These are phyloP conservation scores for Kwoniella shandongensis DNA, from an alignment of 768 basidiomycete species.

Conservation along the genomic window DNA sequence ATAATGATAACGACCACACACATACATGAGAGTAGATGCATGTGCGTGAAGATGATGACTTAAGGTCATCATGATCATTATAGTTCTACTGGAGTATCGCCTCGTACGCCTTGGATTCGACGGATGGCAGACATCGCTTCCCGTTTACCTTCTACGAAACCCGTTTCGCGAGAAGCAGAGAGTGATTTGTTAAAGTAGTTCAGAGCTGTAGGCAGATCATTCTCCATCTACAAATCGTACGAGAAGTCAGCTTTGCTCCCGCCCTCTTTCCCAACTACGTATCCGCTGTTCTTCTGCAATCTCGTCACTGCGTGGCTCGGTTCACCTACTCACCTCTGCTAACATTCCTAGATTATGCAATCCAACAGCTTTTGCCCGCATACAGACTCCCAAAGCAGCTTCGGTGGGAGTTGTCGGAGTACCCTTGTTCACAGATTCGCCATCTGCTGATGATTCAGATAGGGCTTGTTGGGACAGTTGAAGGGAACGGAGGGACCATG, in stretches of 20 bases:
- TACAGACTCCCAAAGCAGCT: constrained; percentile 31
- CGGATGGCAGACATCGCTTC: constrained; percentile 45
- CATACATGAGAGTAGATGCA: no score
- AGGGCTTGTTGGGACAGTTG: constrained; percentile 42
- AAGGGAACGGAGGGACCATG: constrained; percentile 46
- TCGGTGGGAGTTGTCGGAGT: constrained; percentile 3
- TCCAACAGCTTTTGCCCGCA: constrained; percentile 37
- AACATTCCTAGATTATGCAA: constrained; percentile 50
- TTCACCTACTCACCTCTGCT: constrained; percentile 51
- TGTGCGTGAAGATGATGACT: background rate
- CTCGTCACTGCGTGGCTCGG: no score
- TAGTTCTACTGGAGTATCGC: no score
- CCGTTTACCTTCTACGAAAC: constrained; percentile 45
- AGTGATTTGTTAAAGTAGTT: constrained; percentile 35
- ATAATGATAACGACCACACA: no score
- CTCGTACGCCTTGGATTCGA: constrained; percentile 14
- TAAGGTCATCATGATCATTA: background rate
- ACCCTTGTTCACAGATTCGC: constrained; percentile 1
- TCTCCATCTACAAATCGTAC: constrained; percentile 40
- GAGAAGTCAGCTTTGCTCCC: background rate
- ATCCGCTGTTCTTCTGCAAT: no score
- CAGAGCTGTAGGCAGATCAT: constrained; percentile 34
- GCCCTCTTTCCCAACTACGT: background rate
- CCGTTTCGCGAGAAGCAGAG: constrained; percentile 28
- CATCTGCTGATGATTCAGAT: constrained; percentile 7